Evolutionary conservation across 1,284 basidiomycete genomes (phyloP).

Genomic region (Cystobasidium slooffiae): DNA sequence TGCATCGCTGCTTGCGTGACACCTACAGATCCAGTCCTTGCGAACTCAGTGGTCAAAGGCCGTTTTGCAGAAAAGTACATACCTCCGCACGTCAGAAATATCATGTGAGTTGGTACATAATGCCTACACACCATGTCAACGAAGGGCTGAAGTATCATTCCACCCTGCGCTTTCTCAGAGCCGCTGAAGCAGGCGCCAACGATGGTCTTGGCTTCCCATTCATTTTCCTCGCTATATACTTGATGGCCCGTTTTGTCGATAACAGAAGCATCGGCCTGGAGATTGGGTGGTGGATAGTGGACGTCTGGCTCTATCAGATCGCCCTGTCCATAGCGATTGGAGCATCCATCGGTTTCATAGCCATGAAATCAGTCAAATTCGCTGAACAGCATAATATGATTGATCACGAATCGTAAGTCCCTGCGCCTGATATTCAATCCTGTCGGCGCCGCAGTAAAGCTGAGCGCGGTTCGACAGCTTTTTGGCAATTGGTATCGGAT

Average conservation of each 20-base stretch:
- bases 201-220: slow-evolving; percentile 58
- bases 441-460: not conserved
- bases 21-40: slow-evolving; percentile 56
- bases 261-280: slow-evolving; percentile 53
- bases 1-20: slow-evolving; percentile 58
- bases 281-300: slow-evolving; percentile 58
- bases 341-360: slow-evolving; percentile 57
- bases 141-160: not conserved
- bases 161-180: slow-evolving; percentile 45
- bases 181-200: slow-evolving; percentile 59
- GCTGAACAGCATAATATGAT: slow-evolving; percentile 56
- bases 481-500: slow-evolving; percentile 56
- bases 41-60: slow-evolving; percentile 36
- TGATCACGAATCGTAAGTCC: slow-evolving; percentile 54
- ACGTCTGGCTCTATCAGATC: slow-evolving; percentile 58
- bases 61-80: slow-evolving; percentile 57
- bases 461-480: slow-evolving; percentile 44
- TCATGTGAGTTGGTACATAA: slow-evolving; percentile 46
- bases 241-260: slow-evolving; percentile 45
- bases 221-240: slow-evolving; percentile 54
- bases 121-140: not conserved
- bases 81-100: slow-evolving; percentile 56
- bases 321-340: slow-evolving; percentile 56
- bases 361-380: slow-evolving; percentile 57
- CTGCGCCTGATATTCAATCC: slow-evolving; percentile 21